A percentile compares a stretch with the other conserved stretches of the same genome.
phyloP scores from a whole-genome alignment of 1,284 basidiomycete species.

The Cutaneotrichosporon arboriforme region DNA sequence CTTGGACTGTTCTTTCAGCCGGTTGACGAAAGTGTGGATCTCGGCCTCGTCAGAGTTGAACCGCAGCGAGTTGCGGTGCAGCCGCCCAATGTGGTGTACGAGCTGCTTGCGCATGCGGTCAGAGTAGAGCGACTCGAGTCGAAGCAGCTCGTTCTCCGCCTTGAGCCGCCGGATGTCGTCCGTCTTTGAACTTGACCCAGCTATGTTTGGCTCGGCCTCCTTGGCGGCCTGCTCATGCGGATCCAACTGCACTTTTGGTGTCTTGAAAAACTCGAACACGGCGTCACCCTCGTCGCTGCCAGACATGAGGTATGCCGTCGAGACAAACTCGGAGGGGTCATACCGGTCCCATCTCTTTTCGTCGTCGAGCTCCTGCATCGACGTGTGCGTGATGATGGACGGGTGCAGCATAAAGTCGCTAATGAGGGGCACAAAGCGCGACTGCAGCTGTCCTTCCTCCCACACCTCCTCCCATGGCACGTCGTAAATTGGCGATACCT shows the following conservation, averaged over 20 bases:
- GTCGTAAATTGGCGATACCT: slow-evolving; percentile 29
- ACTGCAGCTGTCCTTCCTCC: slow-evolving; percentile 27
- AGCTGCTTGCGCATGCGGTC: slow-evolving; percentile 35
- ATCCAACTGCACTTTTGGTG: slow-evolving; percentile 6
- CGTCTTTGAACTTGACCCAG: background rate
- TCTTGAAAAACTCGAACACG: slow-evolving; percentile 28
- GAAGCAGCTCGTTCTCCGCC: slow-evolving; percentile 34
- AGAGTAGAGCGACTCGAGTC: slow-evolving; percentile 33
- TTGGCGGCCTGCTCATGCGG: background rate
- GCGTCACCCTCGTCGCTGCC: slow-evolving; percentile 26
- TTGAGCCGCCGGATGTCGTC: slow-evolving; percentile 15
- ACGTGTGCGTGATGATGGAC: slow-evolving; percentile 37
- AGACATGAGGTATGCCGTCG: slow-evolving; percentile 34
- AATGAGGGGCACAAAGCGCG: slow-evolving; percentile 31
- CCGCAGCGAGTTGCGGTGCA: slow-evolving; percentile 37
- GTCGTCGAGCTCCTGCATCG: slow-evolving; percentile 37
- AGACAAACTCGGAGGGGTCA: slow-evolving; percentile 38
- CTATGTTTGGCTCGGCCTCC: slow-evolving; percentile 10
- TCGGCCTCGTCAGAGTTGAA: slow-evolving; percentile 44
- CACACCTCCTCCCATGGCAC: slow-evolving; percentile 39
- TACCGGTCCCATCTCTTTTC: slow-evolving; percentile 39
- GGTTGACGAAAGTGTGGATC: slow-evolving; percentile 43
- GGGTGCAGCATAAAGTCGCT: slow-evolving; percentile 41
- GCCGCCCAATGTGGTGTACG: slow-evolving; percentile 38
- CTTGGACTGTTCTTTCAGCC: slow-evolving; percentile 40